A percentile compares a stretch with the other conserved stretches of the same genome.
Evolutionary conservation across 1,139 yeast genomes (phyloP).

Genomic region (Kodamaea fungicola): DNA sequence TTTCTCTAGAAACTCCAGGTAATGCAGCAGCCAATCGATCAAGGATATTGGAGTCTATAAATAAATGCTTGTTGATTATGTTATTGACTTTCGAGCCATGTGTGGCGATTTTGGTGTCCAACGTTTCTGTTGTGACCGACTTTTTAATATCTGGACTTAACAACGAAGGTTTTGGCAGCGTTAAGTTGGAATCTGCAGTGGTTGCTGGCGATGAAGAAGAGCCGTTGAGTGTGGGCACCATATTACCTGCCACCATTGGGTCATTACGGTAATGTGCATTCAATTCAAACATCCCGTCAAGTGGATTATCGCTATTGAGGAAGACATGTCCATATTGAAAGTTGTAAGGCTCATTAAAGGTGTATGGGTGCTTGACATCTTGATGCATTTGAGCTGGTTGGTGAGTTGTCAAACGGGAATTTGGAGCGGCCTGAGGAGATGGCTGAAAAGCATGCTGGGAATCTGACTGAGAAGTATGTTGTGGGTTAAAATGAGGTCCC

Average conservation of each 20-base stretch:
- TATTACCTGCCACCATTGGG: too few species aligned
- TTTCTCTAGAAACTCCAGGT: conserved; percentile 17
- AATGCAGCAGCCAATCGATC: conserved; percentile 17
- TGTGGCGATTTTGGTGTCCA: conserved; percentile 14
- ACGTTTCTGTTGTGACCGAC: conserved; percentile 8
- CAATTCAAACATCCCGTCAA: conserved; percentile 31
- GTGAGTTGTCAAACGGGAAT: not conserved
- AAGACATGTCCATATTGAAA: conserved; percentile 35
- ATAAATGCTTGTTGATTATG: conserved; percentile 25
- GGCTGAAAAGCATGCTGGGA: too few species aligned
- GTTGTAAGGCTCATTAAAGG: conserved; percentile 11
- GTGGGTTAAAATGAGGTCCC: too few species aligned
- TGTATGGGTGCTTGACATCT: not conserved
- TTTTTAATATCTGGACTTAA: conserved; percentile 15
- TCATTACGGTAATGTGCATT: too few species aligned
- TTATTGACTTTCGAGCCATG: conserved; percentile 22
- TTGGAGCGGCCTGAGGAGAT: conserved; percentile 10
- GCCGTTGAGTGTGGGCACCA: conserved; percentile 1
- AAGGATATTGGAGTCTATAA: conserved; percentile 23
- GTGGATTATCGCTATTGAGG: conserved; percentile 36
- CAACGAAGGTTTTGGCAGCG: conserved; percentile 20
- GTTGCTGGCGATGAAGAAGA: conserved; percentile 37
- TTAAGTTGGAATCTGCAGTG: conserved; percentile 30
- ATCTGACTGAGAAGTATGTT: too few species aligned
- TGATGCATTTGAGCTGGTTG: not conserved